These are phyloP conservation scores for Raffaelea ambrosiae DNA, from an alignment of 2,329 filamentous ascomycete species.

Conservation along the genomic window DNA sequence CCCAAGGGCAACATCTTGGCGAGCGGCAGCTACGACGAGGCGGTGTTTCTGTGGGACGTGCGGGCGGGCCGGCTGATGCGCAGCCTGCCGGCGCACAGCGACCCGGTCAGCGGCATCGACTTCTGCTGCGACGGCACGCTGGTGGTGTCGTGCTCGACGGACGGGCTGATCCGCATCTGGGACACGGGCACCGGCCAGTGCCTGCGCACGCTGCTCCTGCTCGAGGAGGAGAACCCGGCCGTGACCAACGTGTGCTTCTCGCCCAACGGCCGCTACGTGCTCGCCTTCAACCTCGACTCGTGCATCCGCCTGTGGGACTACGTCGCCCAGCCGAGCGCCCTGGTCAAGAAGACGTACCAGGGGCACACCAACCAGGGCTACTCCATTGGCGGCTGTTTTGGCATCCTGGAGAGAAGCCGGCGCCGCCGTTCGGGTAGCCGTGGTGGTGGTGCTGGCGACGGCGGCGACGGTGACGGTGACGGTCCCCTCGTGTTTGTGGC, in stretches of 20 bases:
- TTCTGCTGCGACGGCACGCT: conserved; percentile 89
- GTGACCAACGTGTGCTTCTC: conserved; percentile 87
- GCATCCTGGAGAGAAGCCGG: conserved; percentile 34
- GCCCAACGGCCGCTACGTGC: conserved; percentile 86
- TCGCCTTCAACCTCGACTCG: conserved; percentile 86
- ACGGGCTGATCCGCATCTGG: conserved; percentile 91
- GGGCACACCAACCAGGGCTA: conserved; percentile 80
- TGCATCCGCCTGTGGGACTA: conserved; percentile 94
- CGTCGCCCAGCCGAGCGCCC: conserved; percentile 57
- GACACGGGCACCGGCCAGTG: conserved; percentile 94
- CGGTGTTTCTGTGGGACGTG: conserved; percentile 95
- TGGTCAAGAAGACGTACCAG: conserved; percentile 92
- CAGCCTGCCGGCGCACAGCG: conserved; percentile 85
- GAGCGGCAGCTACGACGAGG: conserved; percentile 93
- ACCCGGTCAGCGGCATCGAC: conserved; percentile 88
- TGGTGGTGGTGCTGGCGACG: too few species aligned
- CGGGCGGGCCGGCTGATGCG: conserved; percentile 81
- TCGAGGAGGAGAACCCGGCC: conserved; percentile 91
- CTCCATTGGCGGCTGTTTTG: conserved; percentile 79
- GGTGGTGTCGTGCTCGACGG: conserved; percentile 83
- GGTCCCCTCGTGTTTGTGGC: conserved; percentile 53
- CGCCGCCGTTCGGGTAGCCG: too few species aligned
- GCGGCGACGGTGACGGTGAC: conserved; percentile 7
- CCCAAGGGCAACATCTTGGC: conserved; percentile 97
- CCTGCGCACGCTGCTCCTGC: conserved; percentile 85